A percentile compares a stretch with the other conserved stretches of the same genome.
Conservation (phyloP, 148 eudicot species). For the Amaranthus palmeri region DNA sequence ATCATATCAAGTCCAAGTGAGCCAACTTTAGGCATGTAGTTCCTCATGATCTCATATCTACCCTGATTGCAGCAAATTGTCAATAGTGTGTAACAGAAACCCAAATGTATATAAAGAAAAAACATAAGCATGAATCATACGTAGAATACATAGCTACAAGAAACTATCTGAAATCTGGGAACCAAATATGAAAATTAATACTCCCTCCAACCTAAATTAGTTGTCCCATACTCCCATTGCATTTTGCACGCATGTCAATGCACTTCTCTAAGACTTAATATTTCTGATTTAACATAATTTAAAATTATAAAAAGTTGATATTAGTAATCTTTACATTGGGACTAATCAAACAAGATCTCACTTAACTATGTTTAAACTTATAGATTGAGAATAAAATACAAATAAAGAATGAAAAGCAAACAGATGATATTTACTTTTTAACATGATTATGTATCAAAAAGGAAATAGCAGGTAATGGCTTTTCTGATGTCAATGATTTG, state of each 20-base stretch:
- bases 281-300: no score
- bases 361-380: no score
- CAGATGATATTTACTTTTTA: not conserved
- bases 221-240: no score
- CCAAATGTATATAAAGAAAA: not conserved
- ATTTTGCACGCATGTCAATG: no score
- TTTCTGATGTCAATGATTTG: not conserved
- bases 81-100: slow-evolving; percentile 20
- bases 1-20: slow-evolving; percentile 96
- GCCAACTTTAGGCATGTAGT: slow-evolving; percentile 99
- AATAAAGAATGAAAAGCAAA: not conserved
- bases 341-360: no score
- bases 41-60: slow-evolving; percentile 92
- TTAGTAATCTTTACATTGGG: no score
- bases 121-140: not conserved
- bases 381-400: not conserved
- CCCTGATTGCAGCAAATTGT: slow-evolving; percentile 58
- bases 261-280: no score
- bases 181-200: not conserved
- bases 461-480: not conserved
- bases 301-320: no score
- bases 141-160: not conserved
- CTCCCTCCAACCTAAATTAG: no score
- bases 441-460: not conserved
- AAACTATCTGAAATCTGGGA: not conserved